Base-by-base conservation (phyloP, 345 rosid species). In the Gynandropsis gynandra region DNA sequence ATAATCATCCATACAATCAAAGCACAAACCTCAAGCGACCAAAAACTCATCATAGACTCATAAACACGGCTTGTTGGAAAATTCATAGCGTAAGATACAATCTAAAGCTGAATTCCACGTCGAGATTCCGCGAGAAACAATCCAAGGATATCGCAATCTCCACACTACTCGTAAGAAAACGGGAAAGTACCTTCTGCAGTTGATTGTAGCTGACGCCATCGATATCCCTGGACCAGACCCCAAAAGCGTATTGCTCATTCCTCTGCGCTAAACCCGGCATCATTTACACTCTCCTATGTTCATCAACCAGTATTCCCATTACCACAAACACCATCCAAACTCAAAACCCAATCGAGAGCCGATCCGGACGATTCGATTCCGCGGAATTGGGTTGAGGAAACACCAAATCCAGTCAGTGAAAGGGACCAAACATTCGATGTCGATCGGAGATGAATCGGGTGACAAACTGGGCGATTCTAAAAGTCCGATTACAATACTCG, bases 251-350 rank as follows among this genome's bases (percentile, higher is more conserved):
- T 59, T 74, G 81, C 42, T 85, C 88, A 73, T 75, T 72, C 43
- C 75, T 69, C 73, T 71, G 82, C 54, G 87, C 73, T 72, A 85
- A 72, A 78, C 89, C 89, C 18, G 95, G 93, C 93, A 89, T 89
- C 68, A 49, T 68, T 58, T 36, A 74, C 61, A 63, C 46, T 64
- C 60, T 56, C 53, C 9, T 63, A 1, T 60, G 50, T 52, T 73
- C 73, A 64, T 42, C 43, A 48, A 58, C 50, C 61, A 37, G 57
- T 20, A 9, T 21, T 58, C 54, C 73, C 71, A 63, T 66, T 35
- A 61, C n/a, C 41, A 2, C 59, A 57, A 17, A 10, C 24, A 45
- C 50, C 33, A 41, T 10, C 16, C 16, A 16, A 13, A 12, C 1
- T 15, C 18, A 34, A 31, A 44, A 19, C 54, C 36, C 48, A 59